Percentiles rank a stretch among this genome's conserved stretches.
Conservation (phyloP, 352 stramenopile genomes). For the Globisporangium carolinianum region DNA sequence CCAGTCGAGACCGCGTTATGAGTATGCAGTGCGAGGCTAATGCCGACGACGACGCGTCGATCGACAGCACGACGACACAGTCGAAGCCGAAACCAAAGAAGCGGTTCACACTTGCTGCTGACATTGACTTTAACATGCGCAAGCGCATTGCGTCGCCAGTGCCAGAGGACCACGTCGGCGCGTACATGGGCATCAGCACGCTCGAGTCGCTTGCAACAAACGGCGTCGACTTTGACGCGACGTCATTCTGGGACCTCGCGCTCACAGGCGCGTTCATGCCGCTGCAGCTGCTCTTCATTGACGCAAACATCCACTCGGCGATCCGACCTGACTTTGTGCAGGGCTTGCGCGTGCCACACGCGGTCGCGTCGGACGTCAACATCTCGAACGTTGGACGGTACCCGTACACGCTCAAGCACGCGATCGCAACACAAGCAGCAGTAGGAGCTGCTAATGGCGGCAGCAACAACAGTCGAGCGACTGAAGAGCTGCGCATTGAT, state of each 20-base stretch:
- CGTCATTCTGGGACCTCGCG: slow-evolving; percentile 13
- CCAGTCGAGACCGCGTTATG: too few species aligned
- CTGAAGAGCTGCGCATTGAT: background rate
- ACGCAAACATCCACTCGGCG: background rate
- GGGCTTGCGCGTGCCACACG: background rate
- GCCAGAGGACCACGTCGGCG: background rate
- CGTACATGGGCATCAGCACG: background rate
- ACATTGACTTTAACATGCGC: slow-evolving; percentile 2
- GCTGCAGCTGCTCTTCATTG: background rate
- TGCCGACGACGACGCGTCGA: too few species aligned
- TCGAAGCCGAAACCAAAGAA: too few species aligned
- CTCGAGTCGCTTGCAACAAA: background rate
- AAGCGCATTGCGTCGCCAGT: background rate
- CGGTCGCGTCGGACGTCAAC: background rate
- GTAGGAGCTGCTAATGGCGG: too few species aligned
- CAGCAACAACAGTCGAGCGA: too few species aligned
- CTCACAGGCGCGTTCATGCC: slow-evolving; percentile 5
- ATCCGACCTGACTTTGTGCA: background rate
- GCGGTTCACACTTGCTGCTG: background rate
- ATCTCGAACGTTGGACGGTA: slow-evolving; percentile 14
- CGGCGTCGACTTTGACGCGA: slow-evolving; percentile 1
- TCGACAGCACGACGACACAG: too few species aligned
- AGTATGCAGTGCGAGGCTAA: too few species aligned
- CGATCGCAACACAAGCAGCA: too few species aligned
- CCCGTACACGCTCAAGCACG: slow-evolving; percentile 1